A percentile compares a stretch with the other conserved stretches of the same genome.
Conservation (phyloP, 2,329 filamentous ascomycete species). For the Xylaria sp. region DNA sequence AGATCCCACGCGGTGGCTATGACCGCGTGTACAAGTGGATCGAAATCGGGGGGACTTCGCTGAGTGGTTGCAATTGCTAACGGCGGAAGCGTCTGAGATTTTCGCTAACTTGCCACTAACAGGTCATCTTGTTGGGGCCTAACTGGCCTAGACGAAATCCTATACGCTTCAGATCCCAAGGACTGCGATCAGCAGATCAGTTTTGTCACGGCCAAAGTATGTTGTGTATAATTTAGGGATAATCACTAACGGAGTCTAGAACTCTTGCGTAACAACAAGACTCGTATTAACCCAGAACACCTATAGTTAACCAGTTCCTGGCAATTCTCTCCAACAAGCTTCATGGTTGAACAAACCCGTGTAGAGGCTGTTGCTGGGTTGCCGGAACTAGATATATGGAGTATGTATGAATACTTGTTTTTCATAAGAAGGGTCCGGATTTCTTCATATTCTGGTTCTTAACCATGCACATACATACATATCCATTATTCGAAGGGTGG, state of each 20-base stretch:
- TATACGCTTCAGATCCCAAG: not conserved
- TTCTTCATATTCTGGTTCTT: too few species aligned
- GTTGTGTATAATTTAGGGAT: not conserved
- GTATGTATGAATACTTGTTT: too few species aligned
- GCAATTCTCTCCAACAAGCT: not conserved
- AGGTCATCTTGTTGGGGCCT: not conserved
- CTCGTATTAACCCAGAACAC: not conserved
- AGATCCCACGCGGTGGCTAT: not conserved
- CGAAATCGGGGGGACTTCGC: too few species aligned
- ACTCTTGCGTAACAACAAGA: not conserved
- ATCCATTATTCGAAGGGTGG: too few species aligned
- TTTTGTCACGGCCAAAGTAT: not conserved
- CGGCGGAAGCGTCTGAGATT: not conserved
- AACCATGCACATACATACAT: too few species aligned
- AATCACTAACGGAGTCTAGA: not conserved
- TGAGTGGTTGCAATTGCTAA: not conserved
- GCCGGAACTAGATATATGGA: too few species aligned
- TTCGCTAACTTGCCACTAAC: not conserved
- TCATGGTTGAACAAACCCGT: not conserved
- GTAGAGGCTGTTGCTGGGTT: too few species aligned
- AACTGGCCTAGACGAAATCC: not conserved
- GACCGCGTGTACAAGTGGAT: not conserved
- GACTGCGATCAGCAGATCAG: not conserved
- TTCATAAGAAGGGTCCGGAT: too few species aligned
- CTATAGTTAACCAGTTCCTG: not conserved